phyloP scores from a whole-genome alignment of 208 protist genomes.

The Trypanosoma vivax region DNA sequence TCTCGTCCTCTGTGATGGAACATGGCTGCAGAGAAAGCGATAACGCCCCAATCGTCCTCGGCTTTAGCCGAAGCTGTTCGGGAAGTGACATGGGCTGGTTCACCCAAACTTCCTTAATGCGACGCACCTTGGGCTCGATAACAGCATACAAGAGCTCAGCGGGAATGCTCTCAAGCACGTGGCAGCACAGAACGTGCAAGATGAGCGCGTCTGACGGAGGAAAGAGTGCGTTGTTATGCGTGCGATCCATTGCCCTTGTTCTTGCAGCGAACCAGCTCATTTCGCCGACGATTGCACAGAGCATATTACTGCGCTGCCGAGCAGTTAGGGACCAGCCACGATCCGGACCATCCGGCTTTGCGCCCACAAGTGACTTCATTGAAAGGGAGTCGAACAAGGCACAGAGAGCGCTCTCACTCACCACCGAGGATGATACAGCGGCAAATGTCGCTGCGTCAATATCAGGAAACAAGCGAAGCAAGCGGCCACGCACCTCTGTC shows the following conservation, averaged over 20 bases:
- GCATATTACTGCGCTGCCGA: constrained; percentile 33
- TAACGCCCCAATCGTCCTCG: constrained; percentile 46
- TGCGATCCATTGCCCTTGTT: constrained; percentile 77
- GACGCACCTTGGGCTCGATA: constrained; percentile 39
- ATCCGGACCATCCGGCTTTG: constrained; percentile 15
- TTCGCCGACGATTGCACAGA: constrained; percentile 70
- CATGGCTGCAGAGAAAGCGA: constrained; percentile 27
- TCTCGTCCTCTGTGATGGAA: constrained; percentile 5
- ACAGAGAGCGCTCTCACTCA: constrained; percentile 29
- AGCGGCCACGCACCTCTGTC: constrained; percentile 42
- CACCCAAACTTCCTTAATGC: constrained; percentile 57
- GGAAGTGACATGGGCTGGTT: constrained; percentile 81
- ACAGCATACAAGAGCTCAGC: constrained; percentile 60
- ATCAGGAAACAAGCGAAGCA: constrained; percentile 63
- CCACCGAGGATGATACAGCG: constrained; percentile 13
- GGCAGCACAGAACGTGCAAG: constrained; percentile 69
- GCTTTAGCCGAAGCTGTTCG: constrained; percentile 46
- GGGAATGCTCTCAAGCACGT: constrained; percentile 70
- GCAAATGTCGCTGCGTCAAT: constrained; percentile 27
- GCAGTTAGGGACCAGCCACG: constrained; percentile 6
- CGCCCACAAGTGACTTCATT: constrained; percentile 30
- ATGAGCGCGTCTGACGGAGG: constrained; percentile 86
- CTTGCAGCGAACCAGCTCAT: constrained; percentile 81
- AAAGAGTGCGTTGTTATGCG: constrained; percentile 88
- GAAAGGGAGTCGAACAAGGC: constrained; percentile 48